Base-by-base conservation (phyloP, 208 protist genomes). In the Herpetomonas muscarum region DNA sequence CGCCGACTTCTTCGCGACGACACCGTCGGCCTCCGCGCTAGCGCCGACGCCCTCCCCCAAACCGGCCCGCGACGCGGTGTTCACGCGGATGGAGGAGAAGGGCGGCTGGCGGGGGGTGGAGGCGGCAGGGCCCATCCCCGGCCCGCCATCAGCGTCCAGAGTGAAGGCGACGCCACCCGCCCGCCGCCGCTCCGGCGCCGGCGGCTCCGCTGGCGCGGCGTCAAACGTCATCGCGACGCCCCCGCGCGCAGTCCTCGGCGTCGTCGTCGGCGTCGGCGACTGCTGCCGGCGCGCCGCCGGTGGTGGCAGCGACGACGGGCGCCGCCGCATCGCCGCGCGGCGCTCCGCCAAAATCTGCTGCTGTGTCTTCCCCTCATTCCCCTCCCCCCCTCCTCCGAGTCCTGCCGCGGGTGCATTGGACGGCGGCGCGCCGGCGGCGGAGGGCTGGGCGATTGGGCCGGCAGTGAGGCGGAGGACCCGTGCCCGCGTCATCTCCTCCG, bases 401-500 rank as follows among this genome's bases (percentile, higher is more conserved):
- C n/a, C n/a, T n/a, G n/a, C n/a, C n/a, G n/a, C n/a, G n/a, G n/a
- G n/a, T n/a, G n/a, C n/a, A n/a, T n/a, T n/a, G n/a, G n/a, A n/a
- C n/a, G n/a, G n/a, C n/a, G n/a, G n/a, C 41, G 22, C 41, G 41
- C 22, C 22, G 15, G 10, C 5, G 22, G 48, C 9, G 13, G 12
- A 10, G 41, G 22, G 22, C 34, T 6, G 34, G 6, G 34, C 34
- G 15, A 4, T 24, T 3, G 31, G 50, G 60, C 60, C 46, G 29
- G 64, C 61, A 28, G 58, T 57, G n/a, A 76, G 62, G 42, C 51
- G 57, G 39, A 50, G 19, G 15, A 71, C 44, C 2, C 69, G 64
- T 32, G 67, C 32, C 10, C 63, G 50, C 45, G 58, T 47, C 28
- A 76, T 13, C 52, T 72, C 68, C 28, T 61, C 55, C 10, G 64